These are phyloP conservation scores for Gentiana dahurica DNA, from an alignment of 257 asterid genomes.

Conservation along the genomic window DNA sequence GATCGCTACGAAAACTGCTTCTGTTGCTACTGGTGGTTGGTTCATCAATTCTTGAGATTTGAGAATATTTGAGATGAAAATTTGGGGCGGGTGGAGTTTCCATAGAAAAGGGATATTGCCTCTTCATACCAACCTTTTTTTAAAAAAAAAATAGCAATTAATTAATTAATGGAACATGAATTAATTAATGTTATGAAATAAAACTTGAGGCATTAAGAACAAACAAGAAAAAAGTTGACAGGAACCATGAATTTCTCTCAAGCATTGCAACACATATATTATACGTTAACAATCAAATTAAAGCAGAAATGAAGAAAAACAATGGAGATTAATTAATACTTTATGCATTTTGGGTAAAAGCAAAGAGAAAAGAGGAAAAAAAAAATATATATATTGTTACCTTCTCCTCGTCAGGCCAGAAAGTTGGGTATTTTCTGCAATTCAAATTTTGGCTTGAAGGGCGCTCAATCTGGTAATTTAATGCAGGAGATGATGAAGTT, in stretches of 20 bases:
- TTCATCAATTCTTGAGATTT: conserved; percentile 24
- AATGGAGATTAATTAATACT: too few relatives aligned
- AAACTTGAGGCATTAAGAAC: not conserved
- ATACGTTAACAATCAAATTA: too few relatives aligned
- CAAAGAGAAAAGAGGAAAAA: too few relatives aligned
- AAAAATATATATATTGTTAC: too few relatives aligned
- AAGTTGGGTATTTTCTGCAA: too few relatives aligned
- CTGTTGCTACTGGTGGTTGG: conserved; percentile 30
- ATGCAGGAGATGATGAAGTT: too few relatives aligned
- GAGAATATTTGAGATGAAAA: conserved; percentile 19
- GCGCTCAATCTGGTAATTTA: too few relatives aligned
- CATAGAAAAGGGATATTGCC: conserved; percentile 26
- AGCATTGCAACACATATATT: not conserved
- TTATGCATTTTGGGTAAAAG: too few relatives aligned
- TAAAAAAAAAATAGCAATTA: not conserved
- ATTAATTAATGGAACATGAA: not conserved
- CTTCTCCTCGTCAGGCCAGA: too few relatives aligned
- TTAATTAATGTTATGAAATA: not conserved
- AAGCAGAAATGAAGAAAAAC: too few relatives aligned
- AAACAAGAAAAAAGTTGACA: not conserved
- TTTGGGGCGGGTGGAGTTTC: conserved; percentile 21
- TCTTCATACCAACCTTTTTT: conserved; percentile 24
- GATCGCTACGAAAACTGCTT: conserved; percentile 21
- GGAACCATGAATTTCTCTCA: not conserved
- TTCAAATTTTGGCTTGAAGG: too few relatives aligned